Conservation (phyloP, 371 early-diverging fungal genomes). For the Sporodiniella umbellata region DNA sequence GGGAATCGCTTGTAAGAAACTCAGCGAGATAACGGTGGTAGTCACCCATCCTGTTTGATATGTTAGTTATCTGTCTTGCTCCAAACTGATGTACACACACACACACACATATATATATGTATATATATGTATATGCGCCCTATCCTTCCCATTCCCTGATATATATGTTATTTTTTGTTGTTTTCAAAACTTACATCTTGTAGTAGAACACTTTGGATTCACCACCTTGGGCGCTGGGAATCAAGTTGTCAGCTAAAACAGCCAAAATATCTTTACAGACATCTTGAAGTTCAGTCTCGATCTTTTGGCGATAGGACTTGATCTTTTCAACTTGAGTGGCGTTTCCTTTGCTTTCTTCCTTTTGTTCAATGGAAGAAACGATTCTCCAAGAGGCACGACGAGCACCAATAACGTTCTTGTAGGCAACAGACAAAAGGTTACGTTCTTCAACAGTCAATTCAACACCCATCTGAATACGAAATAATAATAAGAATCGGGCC, state of each 20-base stretch:
- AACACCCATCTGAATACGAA: slow-evolving; percentile 30
- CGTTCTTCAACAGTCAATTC: slow-evolving; percentile 96
- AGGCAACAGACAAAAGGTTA: slow-evolving; percentile 97
- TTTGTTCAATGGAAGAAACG: slow-evolving; percentile 97
- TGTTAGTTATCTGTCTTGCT: background rate
- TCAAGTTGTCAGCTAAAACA: slow-evolving; percentile 88
- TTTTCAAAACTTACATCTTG: slow-evolving; percentile 81
- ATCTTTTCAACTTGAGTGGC: slow-evolving; percentile 84
- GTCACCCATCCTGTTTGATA: slow-evolving; percentile 90
- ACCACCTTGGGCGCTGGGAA: slow-evolving; percentile 82
- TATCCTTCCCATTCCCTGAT: too few species aligned
- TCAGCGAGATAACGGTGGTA: slow-evolving; percentile 99
- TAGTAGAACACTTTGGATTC: slow-evolving; percentile 99
- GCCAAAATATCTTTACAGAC: slow-evolving; percentile 96
- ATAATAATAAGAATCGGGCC: background rate
- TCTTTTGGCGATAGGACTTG: slow-evolving; percentile 86
- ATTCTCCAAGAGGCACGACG: slow-evolving; percentile 99
- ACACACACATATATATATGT: too few species aligned
- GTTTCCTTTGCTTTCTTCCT: slow-evolving; percentile 94
- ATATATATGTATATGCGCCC: too few species aligned
- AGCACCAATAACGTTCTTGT: slow-evolving; percentile 99
- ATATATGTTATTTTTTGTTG: background rate
- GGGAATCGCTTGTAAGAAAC: slow-evolving; percentile 84
- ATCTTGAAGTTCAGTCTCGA: slow-evolving; percentile 92
- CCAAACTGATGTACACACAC: too few species aligned